phyloP scores from a whole-genome alignment of 805 yeast species.

The Saturnispora gosingensis region DNA sequence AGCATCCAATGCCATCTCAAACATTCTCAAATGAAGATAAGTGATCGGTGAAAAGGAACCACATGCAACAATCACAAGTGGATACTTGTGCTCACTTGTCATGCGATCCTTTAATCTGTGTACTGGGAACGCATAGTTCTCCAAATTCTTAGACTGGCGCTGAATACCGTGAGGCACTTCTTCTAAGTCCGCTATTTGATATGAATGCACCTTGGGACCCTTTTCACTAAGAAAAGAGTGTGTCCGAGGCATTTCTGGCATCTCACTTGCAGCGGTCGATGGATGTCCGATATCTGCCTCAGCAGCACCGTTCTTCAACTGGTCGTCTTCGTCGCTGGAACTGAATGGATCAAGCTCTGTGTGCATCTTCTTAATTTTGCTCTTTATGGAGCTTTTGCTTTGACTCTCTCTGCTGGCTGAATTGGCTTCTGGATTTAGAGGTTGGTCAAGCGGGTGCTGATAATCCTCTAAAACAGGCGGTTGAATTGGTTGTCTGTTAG shows the following conservation, averaged over 20 bases:
- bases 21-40: constrained; percentile 90
- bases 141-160: constrained; percentile 70
- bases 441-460: constrained; percentile 65
- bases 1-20: constrained; percentile 96
- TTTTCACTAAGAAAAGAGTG: constrained; percentile 21
- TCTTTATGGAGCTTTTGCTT: constrained; percentile 13
- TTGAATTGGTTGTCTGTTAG: constrained; percentile 67
- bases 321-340: constrained; percentile 35
- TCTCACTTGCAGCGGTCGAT: constrained; percentile 9
- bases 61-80: constrained; percentile 92
- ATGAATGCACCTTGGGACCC: constrained; percentile 37
- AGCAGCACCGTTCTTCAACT: neutral
- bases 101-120: constrained; percentile 70
- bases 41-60: constrained; percentile 97
- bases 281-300: neutral
- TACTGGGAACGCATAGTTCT: constrained; percentile 72
- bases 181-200: constrained; percentile 85
- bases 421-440: constrained; percentile 33
- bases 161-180: constrained; percentile 94
- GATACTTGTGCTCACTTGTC: constrained; percentile 68
- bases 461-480: constrained; percentile 71
- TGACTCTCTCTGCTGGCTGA: constrained; percentile 13
- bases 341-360: constrained; percentile 51
- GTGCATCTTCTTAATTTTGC: constrained; percentile 34
- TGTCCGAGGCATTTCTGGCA: constrained; percentile 22